Evolutionary conservation across 345 rosid species (phyloP).

Genomic region (Syzygium oleosum): DNA sequence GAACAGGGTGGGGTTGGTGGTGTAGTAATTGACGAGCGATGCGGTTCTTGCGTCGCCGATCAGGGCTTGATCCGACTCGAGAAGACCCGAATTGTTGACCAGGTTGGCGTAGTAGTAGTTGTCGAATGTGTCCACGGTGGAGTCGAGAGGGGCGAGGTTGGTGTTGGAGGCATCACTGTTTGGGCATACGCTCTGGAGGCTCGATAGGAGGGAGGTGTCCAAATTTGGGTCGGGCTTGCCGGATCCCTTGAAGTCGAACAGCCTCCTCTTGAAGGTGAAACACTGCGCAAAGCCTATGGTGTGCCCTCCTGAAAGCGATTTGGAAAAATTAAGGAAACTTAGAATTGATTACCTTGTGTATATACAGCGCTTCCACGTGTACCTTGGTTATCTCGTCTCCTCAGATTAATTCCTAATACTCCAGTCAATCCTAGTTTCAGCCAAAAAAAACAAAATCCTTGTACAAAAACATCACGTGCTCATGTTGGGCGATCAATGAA

Average conservation of each 20-base stretch:
- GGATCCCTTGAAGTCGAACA: slow-evolving; percentile 58
- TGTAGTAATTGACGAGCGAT: slow-evolving; percentile 44
- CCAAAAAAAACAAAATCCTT: background rate
- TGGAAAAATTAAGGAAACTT: background rate
- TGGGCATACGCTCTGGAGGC: slow-evolving; percentile 50
- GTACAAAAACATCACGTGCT: too few relatives aligned
- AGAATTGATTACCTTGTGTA: background rate
- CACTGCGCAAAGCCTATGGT: slow-evolving; percentile 91
- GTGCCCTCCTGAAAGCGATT: slow-evolving; percentile 53
- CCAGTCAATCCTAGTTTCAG: background rate
- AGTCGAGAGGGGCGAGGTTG: slow-evolving; percentile 64
- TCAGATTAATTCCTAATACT: background rate
- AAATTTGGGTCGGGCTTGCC: slow-evolving; percentile 65
- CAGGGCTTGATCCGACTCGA: slow-evolving; percentile 71
- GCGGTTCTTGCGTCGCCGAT: slow-evolving; percentile 39
- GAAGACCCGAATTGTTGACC: slow-evolving; percentile 39
- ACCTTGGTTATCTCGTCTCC: background rate
- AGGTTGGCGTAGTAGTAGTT: slow-evolving; percentile 56
- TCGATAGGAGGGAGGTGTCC: slow-evolving; percentile 34
- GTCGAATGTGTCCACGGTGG: slow-evolving; percentile 41
- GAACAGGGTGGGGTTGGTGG: slow-evolving; percentile 37
- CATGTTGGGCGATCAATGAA: background rate
- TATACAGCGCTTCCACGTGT: background rate
- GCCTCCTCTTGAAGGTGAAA: slow-evolving; percentile 67
- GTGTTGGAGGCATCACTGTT: slow-evolving; percentile 42